A percentile compares a stretch with the other conserved stretches of the same genome.
Evolutionary conservation across 2,329 filamentous ascomycete genomes (phyloP).

Genomic region (Lecanicillium sp.): DNA sequence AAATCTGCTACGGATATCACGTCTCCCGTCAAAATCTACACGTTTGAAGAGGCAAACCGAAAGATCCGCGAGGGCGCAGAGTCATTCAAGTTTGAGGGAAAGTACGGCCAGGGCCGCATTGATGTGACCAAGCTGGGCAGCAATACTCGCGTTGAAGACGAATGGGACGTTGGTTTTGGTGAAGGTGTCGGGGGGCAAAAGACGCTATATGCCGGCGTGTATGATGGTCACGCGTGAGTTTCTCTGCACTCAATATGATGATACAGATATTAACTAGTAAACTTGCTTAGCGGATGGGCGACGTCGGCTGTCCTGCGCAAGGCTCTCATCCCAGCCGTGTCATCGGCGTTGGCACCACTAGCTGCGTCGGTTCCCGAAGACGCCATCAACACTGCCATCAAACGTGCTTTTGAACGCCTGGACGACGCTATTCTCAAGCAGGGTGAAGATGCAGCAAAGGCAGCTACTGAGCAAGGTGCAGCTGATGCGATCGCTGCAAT

Average conservation of each 20-base stretch:
- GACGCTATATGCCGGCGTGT: conserved; percentile 30
- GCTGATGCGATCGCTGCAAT: conserved; percentile 22
- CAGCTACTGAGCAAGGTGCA: conserved; percentile 18
- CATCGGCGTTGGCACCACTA: conserved; percentile 23
- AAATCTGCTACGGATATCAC: conserved; percentile 12
- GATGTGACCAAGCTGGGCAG: conserved; percentile 25
- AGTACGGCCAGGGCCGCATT: conserved; percentile 20
- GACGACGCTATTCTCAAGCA: conserved; percentile 45
- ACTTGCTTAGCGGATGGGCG: conserved; percentile 26
- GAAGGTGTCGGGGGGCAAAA: conserved; percentile 19
- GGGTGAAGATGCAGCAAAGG: conserved; percentile 23
- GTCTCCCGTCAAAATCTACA: conserved; percentile 19
- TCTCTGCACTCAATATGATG: neutral
- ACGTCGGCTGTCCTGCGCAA: conserved; percentile 31
- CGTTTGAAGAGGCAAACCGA: conserved; percentile 19
- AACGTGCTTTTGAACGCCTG: conserved; percentile 45
- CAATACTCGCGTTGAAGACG: conserved; percentile 26
- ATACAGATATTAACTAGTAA: conserved; percentile 8
- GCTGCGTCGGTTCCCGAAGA: conserved; percentile 28
- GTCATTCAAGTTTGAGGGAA: conserved; percentile 20
- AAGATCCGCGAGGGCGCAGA: conserved; percentile 21
- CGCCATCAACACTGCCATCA: conserved; percentile 45
- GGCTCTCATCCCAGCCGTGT: conserved; percentile 33
- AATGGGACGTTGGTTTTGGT: conserved; percentile 23
- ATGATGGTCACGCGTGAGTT: conserved; percentile 41